Conservation (phyloP, 257 asterid genomes). For the Parsonsia alboflavescens region DNA sequence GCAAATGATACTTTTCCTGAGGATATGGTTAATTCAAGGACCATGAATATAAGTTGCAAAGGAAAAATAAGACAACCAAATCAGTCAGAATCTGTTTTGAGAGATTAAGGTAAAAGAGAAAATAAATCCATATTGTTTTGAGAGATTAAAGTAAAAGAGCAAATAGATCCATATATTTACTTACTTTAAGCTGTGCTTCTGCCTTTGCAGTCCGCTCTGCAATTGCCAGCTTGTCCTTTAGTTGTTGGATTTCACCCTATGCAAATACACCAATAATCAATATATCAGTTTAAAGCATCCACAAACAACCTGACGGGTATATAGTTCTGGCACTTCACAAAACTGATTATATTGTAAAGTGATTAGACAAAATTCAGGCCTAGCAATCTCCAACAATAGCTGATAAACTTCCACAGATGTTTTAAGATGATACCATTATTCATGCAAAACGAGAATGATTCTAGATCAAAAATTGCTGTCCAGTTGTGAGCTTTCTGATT, state of each 20-base stretch:
- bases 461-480: neutral
- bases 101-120: neutral
- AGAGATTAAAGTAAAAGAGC: neutral
- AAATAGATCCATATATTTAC: conserved; percentile 2
- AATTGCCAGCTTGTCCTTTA: conserved; percentile 67
- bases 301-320: neutral
- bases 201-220: conserved; percentile 85
- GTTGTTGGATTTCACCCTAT: conserved; percentile 79
- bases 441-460: neutral
- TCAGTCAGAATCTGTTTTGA: neutral
- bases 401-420: neutral
- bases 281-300: neutral
- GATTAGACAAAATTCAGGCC: neutral
- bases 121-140: neutral
- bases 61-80: conserved; percentile 15
- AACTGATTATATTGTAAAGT: neutral
- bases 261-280: conserved; percentile 6
- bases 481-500: neutral
- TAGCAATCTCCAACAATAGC: neutral
- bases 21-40: conserved; percentile 19
- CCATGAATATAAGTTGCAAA: conserved; percentile 8
- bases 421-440: neutral
- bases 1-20: conserved; percentile 77
- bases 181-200: conserved; percentile 77
- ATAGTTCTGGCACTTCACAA: neutral